Conservation (phyloP, 1,284 basidiomycete species). For the Marasmius sp. region DNA sequence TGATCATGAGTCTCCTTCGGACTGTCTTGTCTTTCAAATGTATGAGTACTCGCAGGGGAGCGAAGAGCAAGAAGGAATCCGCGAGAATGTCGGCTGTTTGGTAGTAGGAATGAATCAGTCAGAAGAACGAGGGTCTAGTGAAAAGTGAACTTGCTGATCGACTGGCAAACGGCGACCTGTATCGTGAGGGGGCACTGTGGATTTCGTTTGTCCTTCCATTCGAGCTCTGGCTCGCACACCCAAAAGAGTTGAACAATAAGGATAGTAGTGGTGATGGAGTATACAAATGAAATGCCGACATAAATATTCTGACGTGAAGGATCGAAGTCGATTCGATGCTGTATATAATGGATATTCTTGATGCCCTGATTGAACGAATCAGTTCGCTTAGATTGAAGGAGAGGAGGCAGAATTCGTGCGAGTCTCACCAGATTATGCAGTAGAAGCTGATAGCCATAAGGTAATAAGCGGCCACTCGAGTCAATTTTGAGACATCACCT, state of each 20-base stretch:
- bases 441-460: constrained; percentile 44
- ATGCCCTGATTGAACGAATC: neutral
- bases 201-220: constrained; percentile 28
- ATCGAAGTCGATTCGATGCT: neutral
- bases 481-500: constrained; percentile 16
- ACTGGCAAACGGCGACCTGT: constrained; percentile 33
- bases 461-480: constrained; percentile 38
- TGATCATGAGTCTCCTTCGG: constrained; percentile 34
- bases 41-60: constrained; percentile 35
- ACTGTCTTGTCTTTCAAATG: constrained; percentile 31
- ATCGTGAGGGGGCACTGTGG: constrained; percentile 32
- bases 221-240: constrained; percentile 30
- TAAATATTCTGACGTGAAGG: neutral
- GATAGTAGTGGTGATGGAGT: neutral
- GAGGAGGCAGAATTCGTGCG: neutral
- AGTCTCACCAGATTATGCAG: constrained; percentile 39
- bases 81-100: constrained; percentile 36
- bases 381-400: neutral
- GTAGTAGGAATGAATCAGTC: neutral
- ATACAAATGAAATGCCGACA: neutral
- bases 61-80: constrained; percentile 34
- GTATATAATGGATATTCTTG: neutral
- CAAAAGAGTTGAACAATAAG: constrained; percentile 22
- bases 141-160: constrained; percentile 28
- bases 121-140: neutral